Conservation (phyloP, 169 alveolate genomes). For the Cryptosporidium tyzzeri region DNA sequence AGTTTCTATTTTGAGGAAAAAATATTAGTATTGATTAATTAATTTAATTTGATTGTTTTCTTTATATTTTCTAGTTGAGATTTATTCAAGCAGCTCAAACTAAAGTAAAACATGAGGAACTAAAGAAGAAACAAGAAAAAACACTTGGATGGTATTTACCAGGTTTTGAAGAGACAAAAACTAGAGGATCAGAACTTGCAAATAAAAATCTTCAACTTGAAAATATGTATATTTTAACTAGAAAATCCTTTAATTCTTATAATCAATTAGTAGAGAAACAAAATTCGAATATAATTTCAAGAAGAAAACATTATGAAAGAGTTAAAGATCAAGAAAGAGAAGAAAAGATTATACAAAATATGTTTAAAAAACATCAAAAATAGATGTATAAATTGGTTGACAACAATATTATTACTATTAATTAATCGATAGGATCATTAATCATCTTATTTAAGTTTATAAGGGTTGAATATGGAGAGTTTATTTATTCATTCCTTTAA, state of each 20-base stretch:
- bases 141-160: constrained; percentile 68
- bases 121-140: constrained; percentile 49
- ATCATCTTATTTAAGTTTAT: background rate
- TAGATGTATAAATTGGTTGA: background rate
- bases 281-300: constrained; percentile 14
- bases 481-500: too few relatives aligned
- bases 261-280: constrained; percentile 26
- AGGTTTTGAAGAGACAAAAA: constrained; percentile 40
- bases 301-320: constrained; percentile 37
- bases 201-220: constrained; percentile 21
- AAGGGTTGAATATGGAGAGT: too few relatives aligned
- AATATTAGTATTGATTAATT: background rate
- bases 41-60: background rate
- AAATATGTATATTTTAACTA: constrained; percentile 4
- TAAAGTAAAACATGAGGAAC: constrained; percentile 54
- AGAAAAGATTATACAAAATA: constrained; percentile 18
- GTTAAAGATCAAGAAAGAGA: constrained; percentile 10
- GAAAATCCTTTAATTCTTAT: constrained; percentile 56
- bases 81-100: constrained; percentile 74
- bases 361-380: constrained; percentile 13
- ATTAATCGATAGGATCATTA: too few relatives aligned
- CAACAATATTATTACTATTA: background rate
- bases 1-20: background rate
- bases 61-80: constrained; percentile 23
- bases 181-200: constrained; percentile 52